A percentile compares a stretch with the other conserved stretches of the same genome.
phyloP scores from a whole-genome alignment of 495 filamentous ascomycete species.

The Penicillium bovifimosum region DNA sequence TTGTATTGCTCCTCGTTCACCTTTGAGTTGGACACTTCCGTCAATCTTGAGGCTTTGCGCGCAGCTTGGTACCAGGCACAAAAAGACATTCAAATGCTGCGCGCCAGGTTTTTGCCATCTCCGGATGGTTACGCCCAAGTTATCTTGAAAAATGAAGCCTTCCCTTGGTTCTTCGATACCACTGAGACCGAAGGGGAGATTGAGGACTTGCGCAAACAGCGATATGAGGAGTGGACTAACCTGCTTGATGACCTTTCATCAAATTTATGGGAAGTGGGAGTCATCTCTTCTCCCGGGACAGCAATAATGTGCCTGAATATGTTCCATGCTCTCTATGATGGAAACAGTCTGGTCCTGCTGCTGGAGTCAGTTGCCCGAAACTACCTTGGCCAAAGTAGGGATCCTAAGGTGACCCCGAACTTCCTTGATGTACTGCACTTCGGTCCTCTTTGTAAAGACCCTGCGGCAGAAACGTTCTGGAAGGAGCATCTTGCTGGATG shows the following conservation, averaged over 20 bases:
- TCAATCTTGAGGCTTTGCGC: conserved; percentile 40
- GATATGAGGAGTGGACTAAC: conserved; percentile 38
- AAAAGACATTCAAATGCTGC: conserved; percentile 50
- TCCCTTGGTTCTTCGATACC: conserved; percentile 45
- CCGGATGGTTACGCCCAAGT: conserved; percentile 69
- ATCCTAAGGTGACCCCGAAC: conserved; percentile 6
- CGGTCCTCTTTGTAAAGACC: conserved; percentile 40
- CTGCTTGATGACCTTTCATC: conserved; percentile 22
- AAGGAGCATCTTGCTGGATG: conserved; percentile 44
- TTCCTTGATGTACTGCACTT: conserved; percentile 41
- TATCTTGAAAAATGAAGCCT: conserved; percentile 39
- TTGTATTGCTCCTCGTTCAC: conserved; percentile 69
- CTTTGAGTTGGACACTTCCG: conserved; percentile 42
- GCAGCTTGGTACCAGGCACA: conserved; percentile 48
- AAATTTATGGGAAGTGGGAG: conserved; percentile 39
- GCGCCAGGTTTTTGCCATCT: conserved; percentile 60
- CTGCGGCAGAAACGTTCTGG: conserved; percentile 62
- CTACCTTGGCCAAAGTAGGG: conserved; percentile 23
- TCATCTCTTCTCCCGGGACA: conserved; percentile 27
- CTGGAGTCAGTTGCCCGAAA: conserved; percentile 47
- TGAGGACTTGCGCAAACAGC: conserved; percentile 19
- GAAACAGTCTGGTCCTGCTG: conserved; percentile 65
- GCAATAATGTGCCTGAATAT: conserved; percentile 54
- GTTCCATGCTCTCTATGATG: conserved; percentile 89
- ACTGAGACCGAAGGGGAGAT: conserved; percentile 23